phyloP scores from a whole-genome alignment of 108 stramenopile genomes.

The Phaeodactylum tricornutum region DNA sequence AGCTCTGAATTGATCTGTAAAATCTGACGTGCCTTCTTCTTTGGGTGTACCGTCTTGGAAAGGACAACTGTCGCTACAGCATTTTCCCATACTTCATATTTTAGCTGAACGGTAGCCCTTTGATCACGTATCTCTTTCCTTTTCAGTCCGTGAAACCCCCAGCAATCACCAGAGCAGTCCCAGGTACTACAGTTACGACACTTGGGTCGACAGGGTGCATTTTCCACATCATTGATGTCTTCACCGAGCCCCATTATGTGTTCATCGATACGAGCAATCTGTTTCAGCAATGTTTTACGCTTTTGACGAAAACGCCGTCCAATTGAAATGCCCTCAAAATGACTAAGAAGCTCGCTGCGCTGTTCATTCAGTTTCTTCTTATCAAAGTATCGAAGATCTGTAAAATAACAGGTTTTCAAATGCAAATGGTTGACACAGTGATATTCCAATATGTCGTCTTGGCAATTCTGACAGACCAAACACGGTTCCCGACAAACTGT shows the following conservation, averaged over 20 bases:
- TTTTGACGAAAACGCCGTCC: conserved; percentile 56
- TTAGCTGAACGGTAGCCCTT: no score
- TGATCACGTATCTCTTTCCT: no score
- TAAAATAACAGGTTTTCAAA: conserved; percentile 58
- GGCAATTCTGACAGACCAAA: conserved; percentile 51
- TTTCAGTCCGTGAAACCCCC: conserved; percentile 75
- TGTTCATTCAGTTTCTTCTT: conserved; percentile 33
- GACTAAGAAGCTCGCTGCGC: conserved; percentile 22
- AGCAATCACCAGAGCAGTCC: conserved; percentile 53
- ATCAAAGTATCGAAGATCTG: conserved; percentile 36
- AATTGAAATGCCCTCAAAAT: conserved; percentile 33
- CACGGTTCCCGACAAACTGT: conserved; percentile 79
- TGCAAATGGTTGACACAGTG: conserved; percentile 63
- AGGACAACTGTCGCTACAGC: no score
- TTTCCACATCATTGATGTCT: conserved; percentile 9
- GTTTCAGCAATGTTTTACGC: conserved; percentile 62
- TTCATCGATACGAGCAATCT: conserved; percentile 15
- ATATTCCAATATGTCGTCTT: conserved; percentile 29
- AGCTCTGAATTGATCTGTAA: no score
- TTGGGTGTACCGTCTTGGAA: no score
- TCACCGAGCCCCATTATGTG: conserved; percentile 1
- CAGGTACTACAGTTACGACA: conserved; percentile 68
- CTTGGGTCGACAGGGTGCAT: no score
- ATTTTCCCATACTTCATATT: no score
- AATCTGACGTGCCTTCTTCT: no score